phyloP scores from a whole-genome alignment of 2,329 filamentous ascomycete genomes.

The Sclerotinia glacialis region DNA sequence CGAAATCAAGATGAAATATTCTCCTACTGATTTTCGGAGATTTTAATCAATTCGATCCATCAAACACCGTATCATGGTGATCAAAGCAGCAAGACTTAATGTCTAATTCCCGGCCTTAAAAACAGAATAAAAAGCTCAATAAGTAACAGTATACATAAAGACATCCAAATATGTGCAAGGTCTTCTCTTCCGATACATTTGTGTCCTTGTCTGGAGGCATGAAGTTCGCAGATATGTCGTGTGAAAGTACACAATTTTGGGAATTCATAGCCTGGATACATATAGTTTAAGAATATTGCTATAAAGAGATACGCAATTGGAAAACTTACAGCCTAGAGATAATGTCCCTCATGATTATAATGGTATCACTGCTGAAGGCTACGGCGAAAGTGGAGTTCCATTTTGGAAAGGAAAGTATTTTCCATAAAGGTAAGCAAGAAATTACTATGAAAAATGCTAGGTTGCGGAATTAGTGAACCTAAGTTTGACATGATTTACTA shows the following conservation, averaged over 20 bases:
- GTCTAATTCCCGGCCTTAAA: not conserved
- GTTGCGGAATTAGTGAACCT: not conserved
- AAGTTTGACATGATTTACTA: no score
- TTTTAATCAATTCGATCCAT: no score
- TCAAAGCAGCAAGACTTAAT: not conserved
- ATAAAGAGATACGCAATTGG: no score
- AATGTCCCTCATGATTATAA: no score
- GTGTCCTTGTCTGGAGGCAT: not conserved
- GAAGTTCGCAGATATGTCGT: not conserved
- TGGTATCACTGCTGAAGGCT: not conserved
- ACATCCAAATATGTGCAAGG: not conserved
- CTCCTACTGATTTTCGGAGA: no score
- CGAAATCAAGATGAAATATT: not conserved
- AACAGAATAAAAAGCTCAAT: no score
- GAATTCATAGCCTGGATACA: no score
- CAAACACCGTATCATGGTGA: no score
- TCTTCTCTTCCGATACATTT: not conserved
- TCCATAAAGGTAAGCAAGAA: not conserved
- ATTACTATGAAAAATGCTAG: not conserved
- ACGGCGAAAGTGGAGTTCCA: not conserved
- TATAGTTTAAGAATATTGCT: no score
- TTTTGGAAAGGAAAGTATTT: not conserved
- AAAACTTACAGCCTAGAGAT: no score
- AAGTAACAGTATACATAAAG: not conserved
- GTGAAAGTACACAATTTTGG: not conserved